Conservation (phyloP, 2,329 filamentous ascomycete genomes). For the Trichoderma lentiforme region DNA sequence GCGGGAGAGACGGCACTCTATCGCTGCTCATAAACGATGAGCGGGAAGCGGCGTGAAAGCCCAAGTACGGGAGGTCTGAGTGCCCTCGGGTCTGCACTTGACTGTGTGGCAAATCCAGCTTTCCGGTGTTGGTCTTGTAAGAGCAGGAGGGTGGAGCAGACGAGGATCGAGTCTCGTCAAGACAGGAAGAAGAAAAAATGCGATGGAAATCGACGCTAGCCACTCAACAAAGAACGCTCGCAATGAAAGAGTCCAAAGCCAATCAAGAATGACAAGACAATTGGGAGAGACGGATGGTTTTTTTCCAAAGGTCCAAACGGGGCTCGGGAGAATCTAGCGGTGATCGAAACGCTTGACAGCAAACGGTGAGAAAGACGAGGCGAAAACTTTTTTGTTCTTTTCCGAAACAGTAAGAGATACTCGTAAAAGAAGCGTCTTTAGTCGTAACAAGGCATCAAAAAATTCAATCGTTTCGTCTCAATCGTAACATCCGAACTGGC, state of each 20-base stretch:
- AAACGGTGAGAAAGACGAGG: constrained; percentile 9
- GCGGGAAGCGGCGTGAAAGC: constrained; percentile 56
- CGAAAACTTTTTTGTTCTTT: constrained; percentile 16
- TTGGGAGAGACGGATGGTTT: not conserved
- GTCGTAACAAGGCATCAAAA: constrained; percentile 32
- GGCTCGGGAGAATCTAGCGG: not conserved
- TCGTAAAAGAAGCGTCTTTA: constrained; percentile 26
- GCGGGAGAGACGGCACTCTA: constrained; percentile 69
- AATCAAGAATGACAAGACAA: constrained; percentile 6
- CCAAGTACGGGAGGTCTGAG: constrained; percentile 56
- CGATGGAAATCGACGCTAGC: constrained; percentile 9
- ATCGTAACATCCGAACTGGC: constrained; percentile 23
- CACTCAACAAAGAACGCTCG: constrained; percentile 10
- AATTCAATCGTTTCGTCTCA: constrained; percentile 23
- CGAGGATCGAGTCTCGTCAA: not conserved
- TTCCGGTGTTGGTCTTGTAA: constrained; percentile 61
- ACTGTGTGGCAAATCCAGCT: constrained; percentile 84
- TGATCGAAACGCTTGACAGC: constrained; percentile 12
- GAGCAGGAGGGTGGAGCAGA: not conserved
- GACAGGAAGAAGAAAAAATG: not conserved
- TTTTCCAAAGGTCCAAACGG: not conserved
- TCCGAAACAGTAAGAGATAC: constrained; percentile 18
- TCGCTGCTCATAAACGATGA: constrained; percentile 64
- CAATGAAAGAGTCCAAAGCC: constrained; percentile 11
- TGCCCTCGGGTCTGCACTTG: constrained; percentile 14